A percentile compares a stretch with the other conserved stretches of the same genome.
Evolutionary conservation across 345 rosid genomes (phyloP).

Genomic region (Salix brachista): DNA sequence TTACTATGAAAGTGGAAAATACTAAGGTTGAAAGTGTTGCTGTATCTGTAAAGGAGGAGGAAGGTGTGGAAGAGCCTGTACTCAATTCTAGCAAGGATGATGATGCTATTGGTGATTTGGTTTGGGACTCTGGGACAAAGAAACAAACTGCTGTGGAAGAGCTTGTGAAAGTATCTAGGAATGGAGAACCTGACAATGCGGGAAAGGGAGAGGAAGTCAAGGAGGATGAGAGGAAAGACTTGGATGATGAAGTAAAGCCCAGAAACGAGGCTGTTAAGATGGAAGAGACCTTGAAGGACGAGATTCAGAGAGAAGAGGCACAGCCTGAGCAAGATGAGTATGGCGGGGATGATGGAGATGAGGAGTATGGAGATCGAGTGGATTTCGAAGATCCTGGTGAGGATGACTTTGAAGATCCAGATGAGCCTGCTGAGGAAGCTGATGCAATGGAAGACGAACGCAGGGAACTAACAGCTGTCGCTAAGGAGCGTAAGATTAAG

Average conservation of each 20-base stretch:
- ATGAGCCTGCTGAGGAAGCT: slow-evolving; percentile 41
- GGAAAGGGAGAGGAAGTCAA: slow-evolving; percentile 6
- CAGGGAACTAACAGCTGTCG: slow-evolving; percentile 42
- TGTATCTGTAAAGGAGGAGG: slow-evolving; percentile 10
- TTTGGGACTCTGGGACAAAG: slow-evolving; percentile 8
- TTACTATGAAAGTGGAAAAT: slow-evolving; percentile 9
- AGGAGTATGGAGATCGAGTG: slow-evolving; percentile 54
- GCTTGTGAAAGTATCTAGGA: slow-evolving; percentile 3
- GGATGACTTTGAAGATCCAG: slow-evolving; percentile 46
- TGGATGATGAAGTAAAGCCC: slow-evolving; percentile 13
- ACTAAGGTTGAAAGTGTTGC: slow-evolving; percentile 8
- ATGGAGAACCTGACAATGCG: not conserved
- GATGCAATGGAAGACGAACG: slow-evolving; percentile 45
- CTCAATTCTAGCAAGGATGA: not conserved
- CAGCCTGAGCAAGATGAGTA: slow-evolving; percentile 26
- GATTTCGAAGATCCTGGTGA: slow-evolving; percentile 54
- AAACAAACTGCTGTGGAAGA: slow-evolving; percentile 10
- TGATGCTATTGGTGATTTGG: slow-evolving; percentile 5
- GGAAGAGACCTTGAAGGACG: slow-evolving; percentile 15
- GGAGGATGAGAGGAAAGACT: slow-evolving; percentile 9
- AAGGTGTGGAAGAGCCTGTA: slow-evolving; percentile 10
- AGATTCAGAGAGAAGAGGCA: slow-evolving; percentile 22
- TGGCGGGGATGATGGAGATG: slow-evolving; percentile 41
- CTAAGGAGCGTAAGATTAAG: slow-evolving; percentile 48
- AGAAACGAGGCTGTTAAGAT: slow-evolving; percentile 6